phyloP scores from a whole-genome alignment of 371 early-diverging fungal species.

The Conidiobolus incongruus region DNA sequence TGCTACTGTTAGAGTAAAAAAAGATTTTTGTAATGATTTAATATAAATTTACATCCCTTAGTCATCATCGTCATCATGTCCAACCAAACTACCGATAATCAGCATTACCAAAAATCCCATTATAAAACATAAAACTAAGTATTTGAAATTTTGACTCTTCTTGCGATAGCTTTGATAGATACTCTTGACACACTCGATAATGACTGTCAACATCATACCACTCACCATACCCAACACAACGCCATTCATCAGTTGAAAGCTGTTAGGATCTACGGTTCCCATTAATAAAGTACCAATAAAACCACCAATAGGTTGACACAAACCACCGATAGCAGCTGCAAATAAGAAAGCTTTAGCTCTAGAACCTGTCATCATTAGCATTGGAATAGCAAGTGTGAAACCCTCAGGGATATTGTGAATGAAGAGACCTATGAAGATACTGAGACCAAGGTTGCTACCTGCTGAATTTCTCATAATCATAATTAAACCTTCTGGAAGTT shows the following conservation, averaged over 20 bases:
- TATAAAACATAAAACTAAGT: too few relatives aligned
- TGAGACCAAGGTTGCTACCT: slow-evolving; percentile 32
- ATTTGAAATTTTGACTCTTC: too few relatives aligned
- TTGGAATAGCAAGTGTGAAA: slow-evolving; percentile 45
- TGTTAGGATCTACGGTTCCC: slow-evolving; percentile 12
- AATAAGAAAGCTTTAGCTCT: slow-evolving; percentile 29
- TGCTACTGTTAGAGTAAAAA: too few relatives aligned
- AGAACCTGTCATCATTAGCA: slow-evolving; percentile 37
- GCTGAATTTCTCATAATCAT: slow-evolving; percentile 43
- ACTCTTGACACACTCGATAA: too few relatives aligned
- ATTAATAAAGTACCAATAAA: slow-evolving; percentile 18
- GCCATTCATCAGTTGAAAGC: slow-evolving; percentile 20
- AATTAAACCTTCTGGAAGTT: slow-evolving; percentile 61
- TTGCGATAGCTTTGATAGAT: too few relatives aligned
- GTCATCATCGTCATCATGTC: too few relatives aligned
- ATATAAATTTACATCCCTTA: too few relatives aligned
- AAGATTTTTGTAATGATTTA: too few relatives aligned
- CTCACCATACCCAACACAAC: slow-evolving; percentile 25
- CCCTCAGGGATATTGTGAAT: slow-evolving; percentile 70
- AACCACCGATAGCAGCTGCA: slow-evolving; percentile 36
- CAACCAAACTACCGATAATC: too few relatives aligned
- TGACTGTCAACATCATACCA: slow-evolving; percentile 47
- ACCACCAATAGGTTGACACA: slow-evolving; percentile 39
- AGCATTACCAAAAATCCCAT: too few relatives aligned
- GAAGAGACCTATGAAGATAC: slow-evolving; percentile 45